Evolutionary conservation across 2,329 filamentous ascomycete genomes (phyloP).

Genomic region (Sphaerulina populicola): DNA sequence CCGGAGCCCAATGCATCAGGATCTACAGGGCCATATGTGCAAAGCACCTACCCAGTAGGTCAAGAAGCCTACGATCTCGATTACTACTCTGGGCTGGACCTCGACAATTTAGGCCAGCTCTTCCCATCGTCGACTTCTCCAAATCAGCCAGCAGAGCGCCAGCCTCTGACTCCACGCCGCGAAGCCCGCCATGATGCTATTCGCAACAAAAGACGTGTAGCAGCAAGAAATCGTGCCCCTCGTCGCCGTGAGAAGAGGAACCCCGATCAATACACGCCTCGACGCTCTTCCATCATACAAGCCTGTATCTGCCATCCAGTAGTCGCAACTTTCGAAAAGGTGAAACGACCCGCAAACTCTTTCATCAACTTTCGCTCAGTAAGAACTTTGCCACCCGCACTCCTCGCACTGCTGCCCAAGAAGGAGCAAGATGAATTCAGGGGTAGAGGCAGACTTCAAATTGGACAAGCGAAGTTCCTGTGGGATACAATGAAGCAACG

Average conservation of each 20-base stretch:
- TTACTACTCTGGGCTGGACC: too few species aligned
- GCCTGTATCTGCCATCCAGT: neutral
- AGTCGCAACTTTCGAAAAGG: neutral
- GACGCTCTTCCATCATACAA: neutral
- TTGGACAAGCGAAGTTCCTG: neutral
- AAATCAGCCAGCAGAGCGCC: too few species aligned
- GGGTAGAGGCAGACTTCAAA: neutral
- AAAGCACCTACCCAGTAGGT: neutral
- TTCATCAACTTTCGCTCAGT: constrained; percentile 4
- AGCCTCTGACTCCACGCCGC: too few species aligned
- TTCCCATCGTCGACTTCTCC: too few species aligned
- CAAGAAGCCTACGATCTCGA: neutral
- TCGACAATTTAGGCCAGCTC: too few species aligned
- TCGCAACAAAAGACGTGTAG: too few species aligned
- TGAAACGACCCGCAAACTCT: constrained; percentile 1
- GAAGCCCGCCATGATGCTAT: too few species aligned
- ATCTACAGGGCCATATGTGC: neutral
- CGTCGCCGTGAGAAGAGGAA: too few species aligned
- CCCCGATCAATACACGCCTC: neutral
- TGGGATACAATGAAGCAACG: neutral
- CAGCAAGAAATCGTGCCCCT: too few species aligned
- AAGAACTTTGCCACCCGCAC: neutral
- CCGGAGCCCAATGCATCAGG: neutral
- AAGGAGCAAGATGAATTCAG: neutral
- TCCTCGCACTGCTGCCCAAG: neutral